These are phyloP conservation scores for Huntiella moniliformis DNA, from an alignment of 2,329 filamentous ascomycete species.

Conservation along the genomic window DNA sequence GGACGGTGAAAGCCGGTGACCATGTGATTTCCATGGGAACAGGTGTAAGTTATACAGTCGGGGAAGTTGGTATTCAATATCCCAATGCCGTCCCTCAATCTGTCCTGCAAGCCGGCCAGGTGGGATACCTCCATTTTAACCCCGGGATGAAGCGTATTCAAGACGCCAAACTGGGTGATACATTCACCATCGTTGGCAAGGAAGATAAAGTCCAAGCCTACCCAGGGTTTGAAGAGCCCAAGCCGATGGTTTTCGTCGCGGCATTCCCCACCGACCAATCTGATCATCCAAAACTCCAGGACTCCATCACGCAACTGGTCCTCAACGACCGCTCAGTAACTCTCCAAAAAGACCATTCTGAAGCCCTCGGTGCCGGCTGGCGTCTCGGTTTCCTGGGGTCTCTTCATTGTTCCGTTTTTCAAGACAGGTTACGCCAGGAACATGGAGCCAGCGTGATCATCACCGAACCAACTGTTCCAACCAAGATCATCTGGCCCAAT, in stretches of 20 bases:
- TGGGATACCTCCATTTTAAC: constrained; percentile 94
- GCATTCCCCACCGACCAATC: constrained; percentile 86
- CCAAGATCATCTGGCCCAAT: constrained; percentile 53
- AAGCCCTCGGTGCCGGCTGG: constrained; percentile 86
- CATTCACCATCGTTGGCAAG: constrained; percentile 64
- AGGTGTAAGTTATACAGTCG: constrained; percentile 74
- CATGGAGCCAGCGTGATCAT: constrained; percentile 92
- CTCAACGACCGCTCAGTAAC: constrained; percentile 93
- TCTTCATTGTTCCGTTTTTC: constrained; percentile 95
- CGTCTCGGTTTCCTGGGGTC: constrained; percentile 90
- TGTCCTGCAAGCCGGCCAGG: constrained; percentile 70
- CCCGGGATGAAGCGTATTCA: constrained; percentile 95
- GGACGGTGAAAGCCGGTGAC: constrained; percentile 64
- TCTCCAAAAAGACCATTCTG: constrained; percentile 81
- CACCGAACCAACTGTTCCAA: constrained; percentile 86
- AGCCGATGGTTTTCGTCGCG: constrained; percentile 97
- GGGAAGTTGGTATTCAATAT: constrained; percentile 94
- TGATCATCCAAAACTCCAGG: constrained; percentile 71
- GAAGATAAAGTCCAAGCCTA: constrained; percentile 62
- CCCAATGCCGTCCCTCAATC: constrained; percentile 69
- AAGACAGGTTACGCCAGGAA: constrained; percentile 84
- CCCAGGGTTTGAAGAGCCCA: constrained; percentile 89
- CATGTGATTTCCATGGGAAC: constrained; percentile 78
- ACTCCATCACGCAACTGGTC: constrained; percentile 83
- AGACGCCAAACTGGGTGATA: constrained; percentile 91